phyloP scores from a whole-genome alignment of 129 eudicot species.

The Tanacetum coccineum region DNA sequence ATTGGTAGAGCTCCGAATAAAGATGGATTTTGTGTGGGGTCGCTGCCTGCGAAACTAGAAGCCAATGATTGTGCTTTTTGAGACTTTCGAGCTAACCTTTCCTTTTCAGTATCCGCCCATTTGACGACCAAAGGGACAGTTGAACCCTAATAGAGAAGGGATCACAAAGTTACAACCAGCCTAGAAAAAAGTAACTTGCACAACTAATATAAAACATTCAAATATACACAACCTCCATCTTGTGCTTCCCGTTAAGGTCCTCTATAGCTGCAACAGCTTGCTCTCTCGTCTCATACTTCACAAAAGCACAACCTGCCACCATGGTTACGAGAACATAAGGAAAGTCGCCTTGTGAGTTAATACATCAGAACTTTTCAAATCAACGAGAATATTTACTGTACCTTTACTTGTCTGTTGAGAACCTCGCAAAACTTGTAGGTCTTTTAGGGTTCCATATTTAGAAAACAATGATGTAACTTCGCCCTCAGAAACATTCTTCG shows the following conservation, averaged over 20 bases:
- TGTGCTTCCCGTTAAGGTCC: conserved; percentile 88
- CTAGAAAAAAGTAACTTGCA: no score
- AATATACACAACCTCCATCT: conserved; percentile 77
- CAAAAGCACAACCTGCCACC: conserved; percentile 88
- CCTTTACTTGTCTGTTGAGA: conserved; percentile 98
- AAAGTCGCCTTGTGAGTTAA: conserved; percentile 12
- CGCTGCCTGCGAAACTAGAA: conserved; percentile 40
- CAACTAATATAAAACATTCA: no score
- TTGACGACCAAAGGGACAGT: conserved; percentile 95
- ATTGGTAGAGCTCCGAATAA: conserved; percentile 77
- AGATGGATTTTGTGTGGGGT: conserved; percentile 68
- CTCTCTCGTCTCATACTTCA: conserved; percentile 90
- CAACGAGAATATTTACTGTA: conserved; percentile 8
- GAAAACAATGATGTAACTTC: conserved; percentile 84
- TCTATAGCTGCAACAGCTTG: conserved; percentile 98
- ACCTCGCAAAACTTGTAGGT: conserved; percentile 87
- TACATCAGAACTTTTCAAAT: background rate
- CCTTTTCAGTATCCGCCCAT: conserved; percentile 99
- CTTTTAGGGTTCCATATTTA: conserved; percentile 75
- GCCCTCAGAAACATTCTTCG: conserved; percentile 83
- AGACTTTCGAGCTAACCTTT: conserved; percentile 87
- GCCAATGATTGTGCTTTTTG: conserved; percentile 78
- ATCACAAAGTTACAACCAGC: conserved; percentile 1
- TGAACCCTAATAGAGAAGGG: conserved; percentile 50
- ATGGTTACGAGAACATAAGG: conserved; percentile 22